A percentile compares a stretch with the other conserved stretches of the same genome.
These are phyloP conservation scores for Fusarium siculi DNA, from an alignment of 2,329 filamentous ascomycete species.

Conservation along the genomic window DNA sequence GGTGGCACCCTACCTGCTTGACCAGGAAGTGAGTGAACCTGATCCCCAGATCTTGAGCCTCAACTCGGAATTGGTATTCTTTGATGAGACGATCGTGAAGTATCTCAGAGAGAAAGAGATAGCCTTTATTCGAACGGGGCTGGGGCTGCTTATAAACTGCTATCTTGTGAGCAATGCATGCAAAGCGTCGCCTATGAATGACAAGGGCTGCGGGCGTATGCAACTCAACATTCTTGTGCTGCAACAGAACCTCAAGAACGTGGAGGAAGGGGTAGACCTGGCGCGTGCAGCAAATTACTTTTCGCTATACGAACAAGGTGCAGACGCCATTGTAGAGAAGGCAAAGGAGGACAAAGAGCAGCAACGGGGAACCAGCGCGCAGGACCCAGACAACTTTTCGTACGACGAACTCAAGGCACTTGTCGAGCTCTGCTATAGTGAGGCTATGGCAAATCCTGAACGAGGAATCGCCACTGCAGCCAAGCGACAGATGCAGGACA, in stretches of 20 bases:
- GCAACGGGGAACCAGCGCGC: constrained; percentile 48
- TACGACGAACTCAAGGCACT: constrained; percentile 75
- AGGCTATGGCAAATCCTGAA: constrained; percentile 72
- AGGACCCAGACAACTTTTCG: constrained; percentile 60
- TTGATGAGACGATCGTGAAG: constrained; percentile 82
- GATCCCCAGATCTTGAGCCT: constrained; percentile 84
- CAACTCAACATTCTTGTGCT: constrained; percentile 93
- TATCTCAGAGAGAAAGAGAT: constrained; percentile 79
- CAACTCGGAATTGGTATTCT: constrained; percentile 84
- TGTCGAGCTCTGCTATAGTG: constrained; percentile 75
- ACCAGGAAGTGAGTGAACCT: constrained; percentile 79
- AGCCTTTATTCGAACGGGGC: constrained; percentile 78
- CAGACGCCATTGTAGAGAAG: constrained; percentile 71
- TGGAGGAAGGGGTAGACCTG: constrained; percentile 77
- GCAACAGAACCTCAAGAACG: constrained; percentile 96
- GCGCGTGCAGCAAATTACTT: constrained; percentile 74
- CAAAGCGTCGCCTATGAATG: constrained; percentile 84
- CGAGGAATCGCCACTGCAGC: constrained; percentile 74
- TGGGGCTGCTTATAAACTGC: constrained; percentile 81
- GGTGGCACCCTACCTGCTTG: constrained; percentile 70
- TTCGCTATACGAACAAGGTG: constrained; percentile 72
- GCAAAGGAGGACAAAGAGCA: constrained; percentile 62
- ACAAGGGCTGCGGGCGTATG: constrained; percentile 84
- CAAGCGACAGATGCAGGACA: constrained; percentile 75
- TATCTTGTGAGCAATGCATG: constrained; percentile 79